Evolutionary conservation across 768 basidiomycete species (phyloP).

Genomic region (Suillus variegatus): DNA sequence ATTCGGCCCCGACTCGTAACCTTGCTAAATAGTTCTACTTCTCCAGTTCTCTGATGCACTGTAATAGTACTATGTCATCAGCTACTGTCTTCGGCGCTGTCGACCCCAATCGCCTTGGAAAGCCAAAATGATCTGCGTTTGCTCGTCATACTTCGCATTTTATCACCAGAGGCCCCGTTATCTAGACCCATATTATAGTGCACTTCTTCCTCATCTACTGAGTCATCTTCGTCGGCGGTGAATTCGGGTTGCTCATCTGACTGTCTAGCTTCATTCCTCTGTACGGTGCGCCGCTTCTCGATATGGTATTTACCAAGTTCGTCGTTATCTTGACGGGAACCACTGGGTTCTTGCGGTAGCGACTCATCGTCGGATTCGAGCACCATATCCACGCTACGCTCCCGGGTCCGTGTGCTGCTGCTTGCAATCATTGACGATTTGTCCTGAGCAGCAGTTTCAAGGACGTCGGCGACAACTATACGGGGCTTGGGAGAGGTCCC

Average conservation of each 20-base stretch:
- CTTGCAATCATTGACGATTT: slow-evolving; percentile 8
- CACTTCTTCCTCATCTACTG: slow-evolving; percentile 7
- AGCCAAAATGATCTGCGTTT: slow-evolving; percentile 57
- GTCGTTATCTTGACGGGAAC: slow-evolving; percentile 37
- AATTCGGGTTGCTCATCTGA: slow-evolving; percentile 17
- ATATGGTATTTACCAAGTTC: slow-evolving; percentile 63
- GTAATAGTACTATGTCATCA: neutral
- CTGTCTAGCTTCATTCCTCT: slow-evolving; percentile 43
- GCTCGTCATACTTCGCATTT: slow-evolving; percentile 18
- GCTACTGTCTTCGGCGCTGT: slow-evolving; percentile 21
- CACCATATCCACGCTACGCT: slow-evolving; percentile 33
- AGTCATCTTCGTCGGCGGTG: slow-evolving; percentile 27
- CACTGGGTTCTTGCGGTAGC: neutral
- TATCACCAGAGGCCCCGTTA: slow-evolving; percentile 26
- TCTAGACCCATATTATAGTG: slow-evolving; percentile 7
- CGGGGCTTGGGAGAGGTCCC: slow-evolving; percentile 35
- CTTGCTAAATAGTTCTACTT: neutral
- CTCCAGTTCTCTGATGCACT: neutral
- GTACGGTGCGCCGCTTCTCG: slow-evolving; percentile 46
- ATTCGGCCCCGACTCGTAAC: neutral
- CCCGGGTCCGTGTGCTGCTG: neutral
- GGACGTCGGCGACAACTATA: slow-evolving; percentile 24
- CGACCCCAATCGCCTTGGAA: slow-evolving; percentile 47
- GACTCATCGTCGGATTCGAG: slow-evolving; percentile 25
- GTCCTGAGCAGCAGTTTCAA: slow-evolving; percentile 8